Conservation (phyloP, 2,329 filamentous ascomycete species). For the Ophiostoma angusticollis region DNA sequence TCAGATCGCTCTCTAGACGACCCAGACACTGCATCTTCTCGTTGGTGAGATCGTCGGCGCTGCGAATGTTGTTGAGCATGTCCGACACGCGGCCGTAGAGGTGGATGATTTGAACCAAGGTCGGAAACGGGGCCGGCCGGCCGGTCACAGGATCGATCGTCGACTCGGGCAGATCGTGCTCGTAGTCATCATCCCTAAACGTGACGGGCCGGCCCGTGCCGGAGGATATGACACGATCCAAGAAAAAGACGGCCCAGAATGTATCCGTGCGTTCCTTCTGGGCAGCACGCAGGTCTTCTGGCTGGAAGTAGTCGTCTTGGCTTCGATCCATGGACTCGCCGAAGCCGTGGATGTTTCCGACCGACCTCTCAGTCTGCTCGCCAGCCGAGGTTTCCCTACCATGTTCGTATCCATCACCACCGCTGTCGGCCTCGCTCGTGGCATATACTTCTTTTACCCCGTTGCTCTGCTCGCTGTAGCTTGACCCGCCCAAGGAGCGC, state of each 20-base stretch:
- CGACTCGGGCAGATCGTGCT: conserved; percentile 53
- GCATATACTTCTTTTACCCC: too few species aligned
- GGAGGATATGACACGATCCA: conserved; percentile 78
- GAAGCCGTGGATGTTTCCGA: conserved; percentile 23
- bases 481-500: conserved; percentile 29
- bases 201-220: conserved; percentile 77
- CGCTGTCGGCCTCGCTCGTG: too few species aligned
- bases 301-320: conserved; percentile 29
- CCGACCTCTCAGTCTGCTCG: not conserved
- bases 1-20: conserved; percentile 71
- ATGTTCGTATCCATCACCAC: conserved; percentile 14
- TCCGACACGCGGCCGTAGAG: conserved; percentile 77
- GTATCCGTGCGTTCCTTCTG: conserved; percentile 78
- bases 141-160: conserved; percentile 41
- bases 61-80: conserved; percentile 67
- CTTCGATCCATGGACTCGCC: conserved; percentile 18
- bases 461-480: conserved; percentile 19
- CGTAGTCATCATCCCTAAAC: conserved; percentile 72
- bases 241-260: conserved; percentile 81
- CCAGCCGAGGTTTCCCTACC: conserved; percentile 18
- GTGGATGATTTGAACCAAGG: conserved; percentile 71
- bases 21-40: conserved; percentile 60
- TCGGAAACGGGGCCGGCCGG: conserved; percentile 68
- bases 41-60: conserved; percentile 58
- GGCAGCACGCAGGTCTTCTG: conserved; percentile 46